These are phyloP conservation scores for Backusella morwellensis DNA, from an alignment of 192 early-diverging fungal genomes.

Conservation along the genomic window DNA sequence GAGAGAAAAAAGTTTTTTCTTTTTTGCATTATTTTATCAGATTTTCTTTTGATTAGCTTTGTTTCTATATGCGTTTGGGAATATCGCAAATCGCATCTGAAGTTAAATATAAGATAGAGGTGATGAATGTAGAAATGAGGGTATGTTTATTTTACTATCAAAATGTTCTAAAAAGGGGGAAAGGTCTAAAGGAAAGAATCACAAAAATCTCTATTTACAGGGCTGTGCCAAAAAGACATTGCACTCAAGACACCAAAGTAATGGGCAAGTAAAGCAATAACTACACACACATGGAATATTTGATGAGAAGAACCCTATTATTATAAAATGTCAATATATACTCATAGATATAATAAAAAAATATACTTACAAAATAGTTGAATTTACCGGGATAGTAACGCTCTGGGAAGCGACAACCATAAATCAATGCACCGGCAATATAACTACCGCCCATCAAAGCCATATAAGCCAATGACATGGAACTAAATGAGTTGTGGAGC, in stretches of 20 bases:
- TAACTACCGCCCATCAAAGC: slow-evolving; percentile 76
- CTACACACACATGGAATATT: slow-evolving; percentile 86
- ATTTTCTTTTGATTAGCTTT: too few species aligned
- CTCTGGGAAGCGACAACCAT: slow-evolving; percentile 48
- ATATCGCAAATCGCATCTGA: too few species aligned
- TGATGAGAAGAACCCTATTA: slow-evolving; percentile 76
- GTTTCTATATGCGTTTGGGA: too few species aligned
- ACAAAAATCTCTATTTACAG: slow-evolving; percentile 9
- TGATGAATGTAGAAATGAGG: neutral
- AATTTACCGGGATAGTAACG: neutral
- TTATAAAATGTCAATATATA: neutral
- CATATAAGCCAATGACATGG: slow-evolving; percentile 64
- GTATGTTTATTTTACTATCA: neutral
- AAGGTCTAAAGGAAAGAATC: neutral
- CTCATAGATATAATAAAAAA: neutral
- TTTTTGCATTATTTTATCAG: too few species aligned
- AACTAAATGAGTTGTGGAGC: slow-evolving; percentile 22
- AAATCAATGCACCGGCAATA: slow-evolving; percentile 80
- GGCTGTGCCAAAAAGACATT: slow-evolving; percentile 51
- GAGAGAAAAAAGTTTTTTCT: neutral
- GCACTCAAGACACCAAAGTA: slow-evolving; percentile 67
- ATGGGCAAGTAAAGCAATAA: slow-evolving; percentile 69
- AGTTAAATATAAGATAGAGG: neutral
- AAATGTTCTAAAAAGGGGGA: neutral
- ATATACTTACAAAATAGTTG: slow-evolving; percentile 15